A percentile compares a stretch with the other conserved stretches of the same genome.
These are phyloP conservation scores for Vitis riparia DNA, from an alignment of 164 flowering plant species.

Conservation along the genomic window DNA sequence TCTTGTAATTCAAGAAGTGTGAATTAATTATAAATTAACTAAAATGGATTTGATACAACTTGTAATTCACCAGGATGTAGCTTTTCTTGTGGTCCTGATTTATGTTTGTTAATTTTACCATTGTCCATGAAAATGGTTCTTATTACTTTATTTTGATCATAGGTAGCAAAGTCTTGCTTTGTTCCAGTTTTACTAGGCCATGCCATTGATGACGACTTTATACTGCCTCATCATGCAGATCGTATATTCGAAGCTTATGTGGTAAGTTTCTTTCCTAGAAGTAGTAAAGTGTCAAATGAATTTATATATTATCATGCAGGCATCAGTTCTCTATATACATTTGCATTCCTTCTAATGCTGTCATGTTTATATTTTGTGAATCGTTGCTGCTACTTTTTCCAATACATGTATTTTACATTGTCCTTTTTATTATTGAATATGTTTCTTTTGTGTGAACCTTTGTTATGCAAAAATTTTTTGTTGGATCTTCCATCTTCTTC, in stretches of 20 bases:
- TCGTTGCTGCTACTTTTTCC: neutral
- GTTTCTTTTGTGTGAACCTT: neutral
- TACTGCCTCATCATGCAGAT: constrained; percentile 89
- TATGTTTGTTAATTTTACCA: neutral
- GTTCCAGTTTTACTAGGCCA: constrained; percentile 94
- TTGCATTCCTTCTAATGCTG: neutral
- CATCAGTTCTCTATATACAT: neutral
- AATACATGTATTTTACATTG: neutral
- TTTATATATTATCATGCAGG: neutral
- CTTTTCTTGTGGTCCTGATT: neutral
- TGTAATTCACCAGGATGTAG: too few relatives aligned
- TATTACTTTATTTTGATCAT: constrained; percentile 11
- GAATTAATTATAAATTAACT: too few relatives aligned
- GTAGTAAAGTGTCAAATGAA: neutral
- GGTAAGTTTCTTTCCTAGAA: constrained; percentile 34
- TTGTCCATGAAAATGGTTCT: neutral
- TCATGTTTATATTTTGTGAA: neutral
- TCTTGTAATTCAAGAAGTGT: too few relatives aligned
- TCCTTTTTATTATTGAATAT: neutral
- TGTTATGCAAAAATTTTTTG: neutral
- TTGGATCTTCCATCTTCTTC: neutral
- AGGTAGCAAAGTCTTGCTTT: constrained; percentile 81
- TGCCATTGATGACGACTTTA: constrained; percentile 92
- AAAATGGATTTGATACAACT: too few relatives aligned
- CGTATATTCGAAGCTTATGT: constrained; percentile 73